A percentile compares a stretch with the other conserved stretches of the same genome.
phyloP scores from a whole-genome alignment of 768 basidiomycete genomes.

The Boletus vermiculosoides region DNA sequence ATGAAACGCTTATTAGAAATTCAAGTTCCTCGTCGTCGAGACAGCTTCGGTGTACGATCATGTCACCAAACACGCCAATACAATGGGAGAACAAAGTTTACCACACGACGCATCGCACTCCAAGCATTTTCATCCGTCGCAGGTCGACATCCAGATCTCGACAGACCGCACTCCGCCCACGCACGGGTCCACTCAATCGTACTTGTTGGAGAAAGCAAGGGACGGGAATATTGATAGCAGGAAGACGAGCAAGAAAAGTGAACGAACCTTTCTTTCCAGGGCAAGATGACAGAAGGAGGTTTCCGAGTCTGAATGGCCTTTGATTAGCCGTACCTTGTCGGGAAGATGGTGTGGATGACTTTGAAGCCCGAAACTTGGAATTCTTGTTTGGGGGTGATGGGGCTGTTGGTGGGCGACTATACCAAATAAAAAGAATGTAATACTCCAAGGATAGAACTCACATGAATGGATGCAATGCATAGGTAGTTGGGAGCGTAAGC shows the following conservation, averaged over 20 bases:
- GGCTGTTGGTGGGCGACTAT: constrained; percentile 19
- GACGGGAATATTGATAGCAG: not conserved
- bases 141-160: constrained; percentile 80
- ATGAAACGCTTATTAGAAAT: constrained; percentile 77
- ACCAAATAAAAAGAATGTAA: not conserved
- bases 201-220: constrained; percentile 39
- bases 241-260: not conserved
- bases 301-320: constrained; percentile 57
- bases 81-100: constrained; percentile 26
- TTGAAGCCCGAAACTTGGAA: constrained; percentile 12
- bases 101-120: constrained; percentile 85
- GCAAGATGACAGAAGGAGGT: constrained; percentile 85
- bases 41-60: constrained; percentile 48
- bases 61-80: not conserved
- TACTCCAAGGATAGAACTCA: constrained; percentile 4
- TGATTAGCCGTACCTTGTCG: constrained; percentile 8
- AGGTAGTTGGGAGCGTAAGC: constrained; percentile 6
- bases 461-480: constrained; percentile 21
- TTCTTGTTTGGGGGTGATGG: constrained; percentile 17
- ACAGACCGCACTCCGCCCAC: constrained; percentile 79
- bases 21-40: constrained; percentile 82
- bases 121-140: constrained; percentile 64
- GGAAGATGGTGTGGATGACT: constrained; percentile 4
- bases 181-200: constrained; percentile 69
- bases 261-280: constrained; percentile 86